phyloP scores from a whole-genome alignment of 169 alveolate species.

The Eimeria mitis region DNA sequence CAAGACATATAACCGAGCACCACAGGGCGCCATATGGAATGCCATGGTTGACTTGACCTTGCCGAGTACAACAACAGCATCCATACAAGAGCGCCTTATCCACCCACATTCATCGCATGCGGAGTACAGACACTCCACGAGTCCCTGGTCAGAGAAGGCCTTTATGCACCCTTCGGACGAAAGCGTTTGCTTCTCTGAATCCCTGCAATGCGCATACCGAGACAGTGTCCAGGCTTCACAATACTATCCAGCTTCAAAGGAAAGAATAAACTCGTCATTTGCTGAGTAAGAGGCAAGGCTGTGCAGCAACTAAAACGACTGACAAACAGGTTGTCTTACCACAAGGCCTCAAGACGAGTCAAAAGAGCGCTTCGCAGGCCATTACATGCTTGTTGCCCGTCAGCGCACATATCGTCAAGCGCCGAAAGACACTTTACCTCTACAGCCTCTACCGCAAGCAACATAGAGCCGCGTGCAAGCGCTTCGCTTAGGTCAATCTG shows the following conservation, averaged over 20 bases:
- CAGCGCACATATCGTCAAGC: conserved; percentile 55
- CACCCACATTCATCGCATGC: conserved; percentile 55
- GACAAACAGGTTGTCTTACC: conserved; percentile 19
- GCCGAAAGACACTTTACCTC: conserved; percentile 43
- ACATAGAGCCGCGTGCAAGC: conserved; percentile 66
- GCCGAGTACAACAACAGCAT: not conserved
- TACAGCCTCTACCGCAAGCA: conserved; percentile 68
- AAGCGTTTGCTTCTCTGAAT: conserved; percentile 31
- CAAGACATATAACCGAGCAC: not conserved
- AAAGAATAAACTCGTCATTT: not conserved
- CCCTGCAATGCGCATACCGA: conserved; percentile 21
- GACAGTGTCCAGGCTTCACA: not conserved
- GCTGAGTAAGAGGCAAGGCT: not conserved
- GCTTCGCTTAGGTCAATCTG: conserved; percentile 73
- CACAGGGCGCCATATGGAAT: not conserved
- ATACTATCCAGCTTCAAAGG: not conserved
- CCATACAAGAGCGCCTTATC: not conserved
- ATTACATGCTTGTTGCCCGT: conserved; percentile 56
- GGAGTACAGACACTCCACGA: conserved; percentile 49
- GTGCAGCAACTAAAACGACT: not conserved
- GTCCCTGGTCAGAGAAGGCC: conserved; percentile 69
- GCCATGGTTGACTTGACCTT: not conserved
- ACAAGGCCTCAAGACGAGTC: conserved; percentile 37
- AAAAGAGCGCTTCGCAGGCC: not conserved
- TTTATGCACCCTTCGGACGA: conserved; percentile 19